These are phyloP conservation scores for Cordyceps cateniannulata DNA, from an alignment of 2,329 filamentous ascomycete species.

Conservation along the genomic window DNA sequence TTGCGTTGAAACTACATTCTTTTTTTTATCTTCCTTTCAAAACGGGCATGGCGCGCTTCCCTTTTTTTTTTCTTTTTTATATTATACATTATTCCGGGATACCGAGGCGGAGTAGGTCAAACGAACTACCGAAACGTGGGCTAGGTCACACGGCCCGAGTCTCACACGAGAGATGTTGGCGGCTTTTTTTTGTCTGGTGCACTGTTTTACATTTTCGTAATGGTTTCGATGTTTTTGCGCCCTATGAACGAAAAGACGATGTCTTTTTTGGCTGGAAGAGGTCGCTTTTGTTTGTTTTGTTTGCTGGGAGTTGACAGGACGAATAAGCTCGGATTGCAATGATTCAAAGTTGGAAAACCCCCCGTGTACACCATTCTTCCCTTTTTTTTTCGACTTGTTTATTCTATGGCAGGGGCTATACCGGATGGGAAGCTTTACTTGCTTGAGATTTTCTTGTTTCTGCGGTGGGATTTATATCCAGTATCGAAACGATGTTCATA, in stretches of 20 bases:
- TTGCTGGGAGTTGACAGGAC: no score
- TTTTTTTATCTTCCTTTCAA: background rate
- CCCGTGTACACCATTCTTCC: conserved; percentile 1
- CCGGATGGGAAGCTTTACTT: background rate
- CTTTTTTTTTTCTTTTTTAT: background rate
- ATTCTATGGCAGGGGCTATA: background rate
- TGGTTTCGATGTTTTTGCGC: background rate
- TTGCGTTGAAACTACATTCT: background rate
- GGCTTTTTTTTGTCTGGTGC: background rate
- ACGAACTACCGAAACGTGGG: background rate
- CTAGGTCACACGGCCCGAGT: background rate
- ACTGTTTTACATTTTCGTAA: background rate
- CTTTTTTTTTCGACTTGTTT: background rate
- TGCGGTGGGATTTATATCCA: background rate
- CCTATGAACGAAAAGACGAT: background rate
- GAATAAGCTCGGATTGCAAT: no score
- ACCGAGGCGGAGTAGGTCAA: background rate
- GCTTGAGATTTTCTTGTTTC: background rate
- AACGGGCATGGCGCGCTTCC: background rate
- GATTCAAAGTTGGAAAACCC: background rate
- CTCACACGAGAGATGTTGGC: background rate
- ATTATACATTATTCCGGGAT: background rate
- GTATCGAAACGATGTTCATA: background rate
- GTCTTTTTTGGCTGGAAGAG: background rate
- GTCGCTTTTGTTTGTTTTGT: no score